phyloP scores from a whole-genome alignment of 768 basidiomycete species.

The Nevesoporus exiguus region DNA sequence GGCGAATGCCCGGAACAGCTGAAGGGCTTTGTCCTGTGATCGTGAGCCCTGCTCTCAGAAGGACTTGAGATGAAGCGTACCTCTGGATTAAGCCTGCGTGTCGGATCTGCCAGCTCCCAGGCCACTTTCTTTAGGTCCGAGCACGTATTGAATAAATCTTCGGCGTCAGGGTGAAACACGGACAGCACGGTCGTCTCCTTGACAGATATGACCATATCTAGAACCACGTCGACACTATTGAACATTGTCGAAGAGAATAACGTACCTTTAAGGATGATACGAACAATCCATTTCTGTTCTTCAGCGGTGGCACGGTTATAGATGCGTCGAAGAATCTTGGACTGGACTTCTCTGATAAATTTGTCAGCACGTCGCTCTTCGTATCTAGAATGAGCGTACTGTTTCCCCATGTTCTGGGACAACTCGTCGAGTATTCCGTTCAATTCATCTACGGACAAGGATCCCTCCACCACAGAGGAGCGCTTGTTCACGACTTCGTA shows the following conservation, averaged over 20 bases:
- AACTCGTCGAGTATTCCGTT: conserved; percentile 81
- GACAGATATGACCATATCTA: conserved; percentile 89
- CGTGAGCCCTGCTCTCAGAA: conserved; percentile 4
- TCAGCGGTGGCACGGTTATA: conserved; percentile 78
- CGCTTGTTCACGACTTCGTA: conserved; percentile 84
- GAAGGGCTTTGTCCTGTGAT: conserved; percentile 74
- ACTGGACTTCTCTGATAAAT: conserved; percentile 63
- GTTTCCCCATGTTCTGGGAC: conserved; percentile 66
- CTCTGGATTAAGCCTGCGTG: conserved; percentile 58
- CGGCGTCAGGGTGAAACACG: conserved; percentile 92
- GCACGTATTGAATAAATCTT: conserved; percentile 92
- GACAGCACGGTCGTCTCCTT: conserved; percentile 92
- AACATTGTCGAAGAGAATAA: not conserved
- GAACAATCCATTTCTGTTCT: conserved; percentile 95
- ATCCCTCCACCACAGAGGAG: conserved; percentile 74
- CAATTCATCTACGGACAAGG: conserved; percentile 76
- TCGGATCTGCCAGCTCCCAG: conserved; percentile 82
- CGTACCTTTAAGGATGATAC: conserved; percentile 54
- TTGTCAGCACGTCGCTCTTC: conserved; percentile 5
- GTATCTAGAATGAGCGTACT: conserved; percentile 42
- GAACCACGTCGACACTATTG: not conserved
- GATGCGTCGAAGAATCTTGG: conserved; percentile 70
- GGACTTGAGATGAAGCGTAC: conserved; percentile 26
- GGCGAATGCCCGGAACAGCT: conserved; percentile 81
- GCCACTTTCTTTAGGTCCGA: conserved; percentile 93